A percentile compares a stretch with the other conserved stretches of the same genome.
phyloP scores from a whole-genome alignment of 257 asterid species.

The Capsicum rhomboideum region DNA sequence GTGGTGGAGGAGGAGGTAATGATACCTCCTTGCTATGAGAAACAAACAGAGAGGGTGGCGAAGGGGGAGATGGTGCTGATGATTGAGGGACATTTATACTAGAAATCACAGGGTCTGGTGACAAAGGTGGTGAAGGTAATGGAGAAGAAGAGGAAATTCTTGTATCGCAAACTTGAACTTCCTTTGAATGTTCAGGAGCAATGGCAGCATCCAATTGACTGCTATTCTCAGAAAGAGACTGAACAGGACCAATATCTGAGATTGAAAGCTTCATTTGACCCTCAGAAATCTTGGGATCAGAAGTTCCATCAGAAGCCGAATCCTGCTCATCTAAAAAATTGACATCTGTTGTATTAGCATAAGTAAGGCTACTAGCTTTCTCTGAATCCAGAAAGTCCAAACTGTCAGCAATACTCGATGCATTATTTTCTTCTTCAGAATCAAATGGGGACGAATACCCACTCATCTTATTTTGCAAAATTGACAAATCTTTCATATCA shows the following conservation, averaged over 20 bases:
- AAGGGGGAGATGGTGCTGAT: slow-evolving; percentile 10
- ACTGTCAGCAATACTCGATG: slow-evolving; percentile 87
- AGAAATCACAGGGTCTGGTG: slow-evolving; percentile 16
- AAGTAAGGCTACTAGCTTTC: slow-evolving; percentile 30
- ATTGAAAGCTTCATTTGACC: slow-evolving; percentile 30
- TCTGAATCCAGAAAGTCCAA: slow-evolving; percentile 82
- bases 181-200: slow-evolving; percentile 21
- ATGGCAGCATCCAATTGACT: slow-evolving; percentile 28
- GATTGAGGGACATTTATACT: slow-evolving; percentile 12
- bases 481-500: slow-evolving; percentile 76
- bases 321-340: slow-evolving; percentile 60
- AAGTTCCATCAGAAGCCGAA: slow-evolving; percentile 50
- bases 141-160: slow-evolving; percentile 23
- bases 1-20: slow-evolving; percentile 7
- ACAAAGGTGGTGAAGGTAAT: slow-evolving; percentile 13
- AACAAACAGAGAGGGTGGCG: slow-evolving; percentile 1
- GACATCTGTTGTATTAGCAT: slow-evolving; percentile 38
- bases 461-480: slow-evolving; percentile 60
- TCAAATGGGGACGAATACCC: slow-evolving; percentile 82
- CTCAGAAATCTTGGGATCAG: slow-evolving; percentile 37
- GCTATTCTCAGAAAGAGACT: slow-evolving; percentile 24
- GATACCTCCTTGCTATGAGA: slow-evolving; percentile 5
- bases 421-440: slow-evolving; percentile 91
- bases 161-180: slow-evolving; percentile 15
- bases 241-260: slow-evolving; percentile 21